Conservation (phyloP, 345 rosid genomes). For the Brassica carinata region DNA sequence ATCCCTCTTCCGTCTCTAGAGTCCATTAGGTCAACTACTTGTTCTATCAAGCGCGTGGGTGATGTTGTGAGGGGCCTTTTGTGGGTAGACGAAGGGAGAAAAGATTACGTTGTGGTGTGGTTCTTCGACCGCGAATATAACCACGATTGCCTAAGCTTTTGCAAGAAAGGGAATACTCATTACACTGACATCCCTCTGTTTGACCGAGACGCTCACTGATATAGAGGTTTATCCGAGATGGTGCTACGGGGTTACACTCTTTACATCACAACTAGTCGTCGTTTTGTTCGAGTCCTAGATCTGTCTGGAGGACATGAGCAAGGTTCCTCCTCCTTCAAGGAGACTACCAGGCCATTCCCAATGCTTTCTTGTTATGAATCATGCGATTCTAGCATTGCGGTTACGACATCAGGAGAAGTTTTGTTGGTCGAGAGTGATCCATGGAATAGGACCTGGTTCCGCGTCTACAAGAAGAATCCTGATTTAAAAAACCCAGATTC, state of each 20-base stretch:
- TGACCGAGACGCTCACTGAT: background rate
- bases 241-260: background rate
- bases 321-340: background rate
- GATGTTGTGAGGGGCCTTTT: background rate
- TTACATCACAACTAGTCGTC: background rate
- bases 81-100: background rate
- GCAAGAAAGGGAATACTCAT: background rate
- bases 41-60: background rate
- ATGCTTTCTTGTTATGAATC: background rate
- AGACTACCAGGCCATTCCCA: background rate
- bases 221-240: background rate
- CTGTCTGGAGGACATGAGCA: background rate
- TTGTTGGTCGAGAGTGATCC: background rate
- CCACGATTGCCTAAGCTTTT: background rate
- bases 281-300: background rate
- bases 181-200: background rate
- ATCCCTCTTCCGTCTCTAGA: background rate
- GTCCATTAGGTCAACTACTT: background rate
- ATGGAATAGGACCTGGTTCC: background rate
- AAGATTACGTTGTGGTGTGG: background rate
- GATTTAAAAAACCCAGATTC: background rate
- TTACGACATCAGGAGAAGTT: background rate
- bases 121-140: background rate
- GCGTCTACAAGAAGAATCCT: background rate
- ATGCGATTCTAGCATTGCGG: background rate